Conservation (phyloP, 1,139 yeast species). For the Hanseniaspora uvarum region DNA sequence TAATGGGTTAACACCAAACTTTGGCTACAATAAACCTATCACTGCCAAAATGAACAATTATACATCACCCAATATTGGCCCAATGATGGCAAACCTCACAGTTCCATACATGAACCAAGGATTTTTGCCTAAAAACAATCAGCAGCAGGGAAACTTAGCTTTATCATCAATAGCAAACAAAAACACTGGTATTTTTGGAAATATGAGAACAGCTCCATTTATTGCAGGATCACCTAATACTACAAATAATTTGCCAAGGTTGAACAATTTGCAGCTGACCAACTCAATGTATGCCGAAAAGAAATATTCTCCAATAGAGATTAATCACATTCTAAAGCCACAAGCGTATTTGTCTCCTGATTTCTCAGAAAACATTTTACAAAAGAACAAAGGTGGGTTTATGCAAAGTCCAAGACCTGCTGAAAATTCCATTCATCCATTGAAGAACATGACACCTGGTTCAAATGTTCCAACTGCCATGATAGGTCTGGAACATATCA, state of each 20-base stretch:
- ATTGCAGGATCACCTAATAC: conserved; percentile 1
- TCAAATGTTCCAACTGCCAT: neutral
- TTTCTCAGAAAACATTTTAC: neutral
- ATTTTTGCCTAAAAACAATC: neutral
- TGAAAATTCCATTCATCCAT: neutral
- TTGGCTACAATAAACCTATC: neutral
- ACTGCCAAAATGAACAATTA: neutral
- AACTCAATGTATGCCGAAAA: neutral
- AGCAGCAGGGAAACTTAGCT: neutral
- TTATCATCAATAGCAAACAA: neutral
- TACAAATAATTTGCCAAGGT: neutral
- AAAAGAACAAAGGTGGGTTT: neutral
- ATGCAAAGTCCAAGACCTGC: neutral
- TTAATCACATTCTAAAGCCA: conserved; percentile 5
- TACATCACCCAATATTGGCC: neutral
- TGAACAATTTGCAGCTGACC: neutral
- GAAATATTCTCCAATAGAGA: conserved; percentile 10
- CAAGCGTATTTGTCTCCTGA: neutral
- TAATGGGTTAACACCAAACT: neutral
- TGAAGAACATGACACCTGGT: neutral
- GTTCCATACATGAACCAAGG: neutral
- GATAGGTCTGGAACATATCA: neutral
- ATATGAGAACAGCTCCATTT: neutral
- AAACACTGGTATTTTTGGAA: neutral
- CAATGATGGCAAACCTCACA: neutral